Percentiles rank a stretch among this genome's conserved stretches.
Conservation (phyloP, 2,329 filamentous ascomycete species). For the Lasiodiplodia citricola region DNA sequence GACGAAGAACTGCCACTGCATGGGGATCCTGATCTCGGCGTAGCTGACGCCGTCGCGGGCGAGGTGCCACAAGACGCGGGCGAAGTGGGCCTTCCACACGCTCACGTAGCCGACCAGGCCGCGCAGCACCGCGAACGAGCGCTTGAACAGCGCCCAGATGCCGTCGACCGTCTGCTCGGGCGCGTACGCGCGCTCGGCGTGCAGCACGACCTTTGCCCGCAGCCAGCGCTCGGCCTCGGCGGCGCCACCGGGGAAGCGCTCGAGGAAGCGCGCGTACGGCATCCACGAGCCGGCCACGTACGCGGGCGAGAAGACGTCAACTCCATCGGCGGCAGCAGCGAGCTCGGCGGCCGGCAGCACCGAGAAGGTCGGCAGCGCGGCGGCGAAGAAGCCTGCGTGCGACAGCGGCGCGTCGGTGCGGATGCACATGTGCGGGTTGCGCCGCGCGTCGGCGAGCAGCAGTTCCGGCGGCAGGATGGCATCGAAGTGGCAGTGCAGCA, state of each 20-base stretch:
- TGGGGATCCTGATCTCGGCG: slow-evolving; percentile 69
- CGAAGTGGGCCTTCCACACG: slow-evolving; percentile 67
- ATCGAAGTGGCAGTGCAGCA: slow-evolving; percentile 18
- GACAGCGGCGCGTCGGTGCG: not conserved
- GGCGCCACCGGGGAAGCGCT: not conserved
- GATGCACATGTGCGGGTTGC: not conserved
- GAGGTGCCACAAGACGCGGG: slow-evolving; percentile 64
- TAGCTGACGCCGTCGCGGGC: slow-evolving; percentile 71
- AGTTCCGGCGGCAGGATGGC: slow-evolving; percentile 12
- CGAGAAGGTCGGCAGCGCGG: slow-evolving; percentile 1
- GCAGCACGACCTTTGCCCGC: slow-evolving; percentile 65
- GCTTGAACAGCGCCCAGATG: slow-evolving; percentile 67
- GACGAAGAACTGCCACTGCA: slow-evolving; percentile 70
- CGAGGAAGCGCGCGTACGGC: slow-evolving; percentile 1
- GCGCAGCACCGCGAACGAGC: slow-evolving; percentile 70
- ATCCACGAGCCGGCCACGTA: slow-evolving; percentile 16
- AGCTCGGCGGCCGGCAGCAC: not conserved
- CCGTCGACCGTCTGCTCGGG: slow-evolving; percentile 38
- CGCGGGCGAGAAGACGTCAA: not conserved
- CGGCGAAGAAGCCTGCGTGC: not conserved
- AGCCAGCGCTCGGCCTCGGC: slow-evolving; percentile 58
- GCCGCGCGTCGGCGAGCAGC: slow-evolving; percentile 8
- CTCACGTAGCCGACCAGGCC: slow-evolving; percentile 71
- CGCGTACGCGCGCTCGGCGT: slow-evolving; percentile 64
- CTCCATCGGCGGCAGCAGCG: not conserved